A percentile compares a stretch with the other conserved stretches of the same genome.
phyloP scores from a whole-genome alignment of 2,329 filamentous ascomycete species.

The Massarina eburnea region DNA sequence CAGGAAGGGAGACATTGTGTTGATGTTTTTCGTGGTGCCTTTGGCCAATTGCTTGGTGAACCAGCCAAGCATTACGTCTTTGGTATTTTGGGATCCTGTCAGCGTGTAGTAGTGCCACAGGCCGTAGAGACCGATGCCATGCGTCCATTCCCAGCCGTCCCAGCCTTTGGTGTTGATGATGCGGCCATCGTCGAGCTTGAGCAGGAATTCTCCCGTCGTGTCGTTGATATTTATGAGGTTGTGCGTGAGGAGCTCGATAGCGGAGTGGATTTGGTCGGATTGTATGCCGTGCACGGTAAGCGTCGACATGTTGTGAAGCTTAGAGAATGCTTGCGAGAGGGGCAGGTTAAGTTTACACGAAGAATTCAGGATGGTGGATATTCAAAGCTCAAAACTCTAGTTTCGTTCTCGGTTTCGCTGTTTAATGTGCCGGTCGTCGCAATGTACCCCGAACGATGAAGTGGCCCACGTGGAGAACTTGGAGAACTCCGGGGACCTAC shows the following conservation, averaged over 20 bases:
- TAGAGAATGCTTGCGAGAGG: neutral
- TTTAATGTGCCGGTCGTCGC: slow-evolving; percentile 3
- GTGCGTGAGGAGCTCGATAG: slow-evolving; percentile 68
- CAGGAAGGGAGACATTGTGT: slow-evolving; percentile 78
- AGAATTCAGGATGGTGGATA: too few relatives aligned
- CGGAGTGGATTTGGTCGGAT: slow-evolving; percentile 50
- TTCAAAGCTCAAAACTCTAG: neutral
- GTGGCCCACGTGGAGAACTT: neutral
- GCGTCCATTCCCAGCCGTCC: slow-evolving; percentile 83
- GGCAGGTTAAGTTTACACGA: too few relatives aligned
- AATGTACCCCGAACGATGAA: neutral
- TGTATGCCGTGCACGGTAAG: slow-evolving; percentile 44
- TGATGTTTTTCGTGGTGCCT: slow-evolving; percentile 82
- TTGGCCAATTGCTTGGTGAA: slow-evolving; percentile 68
- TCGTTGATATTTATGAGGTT: slow-evolving; percentile 79
- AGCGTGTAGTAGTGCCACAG: slow-evolving; percentile 80
- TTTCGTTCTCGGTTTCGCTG: slow-evolving; percentile 1
- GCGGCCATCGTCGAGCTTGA: slow-evolving; percentile 70
- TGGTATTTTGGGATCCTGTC: slow-evolving; percentile 62
- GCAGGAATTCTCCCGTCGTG: slow-evolving; percentile 71
- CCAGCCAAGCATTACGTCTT: slow-evolving; percentile 72
- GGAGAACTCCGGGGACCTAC: neutral
- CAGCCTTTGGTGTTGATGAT: slow-evolving; percentile 84
- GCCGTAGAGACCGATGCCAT: slow-evolving; percentile 77
- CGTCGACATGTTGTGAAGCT: slow-evolving; percentile 40